Evolutionary conservation across 352 stramenopile genomes (phyloP).

Genomic region (Thalassiosira hispida): DNA sequence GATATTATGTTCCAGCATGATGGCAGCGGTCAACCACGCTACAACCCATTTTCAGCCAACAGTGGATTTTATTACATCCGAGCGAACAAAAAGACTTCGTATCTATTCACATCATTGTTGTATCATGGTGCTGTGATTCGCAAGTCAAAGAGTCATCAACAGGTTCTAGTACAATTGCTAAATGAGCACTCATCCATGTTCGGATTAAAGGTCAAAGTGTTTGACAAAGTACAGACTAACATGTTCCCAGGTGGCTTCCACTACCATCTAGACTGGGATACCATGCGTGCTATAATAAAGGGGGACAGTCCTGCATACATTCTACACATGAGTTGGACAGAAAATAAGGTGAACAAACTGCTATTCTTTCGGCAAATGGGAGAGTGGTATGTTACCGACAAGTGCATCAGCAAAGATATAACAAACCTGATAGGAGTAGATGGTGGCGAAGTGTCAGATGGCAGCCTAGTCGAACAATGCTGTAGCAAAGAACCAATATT

Average conservation of each 20-base stretch:
- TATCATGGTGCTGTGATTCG: slow-evolving; percentile 60
- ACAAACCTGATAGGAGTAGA: slow-evolving; percentile 26
- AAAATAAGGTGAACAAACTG: slow-evolving; percentile 66
- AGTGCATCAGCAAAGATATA: slow-evolving; percentile 55
- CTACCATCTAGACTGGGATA: slow-evolving; percentile 62
- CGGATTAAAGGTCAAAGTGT: slow-evolving; percentile 70
- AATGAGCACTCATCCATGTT: slow-evolving; percentile 62
- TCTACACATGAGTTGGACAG: slow-evolving; percentile 87
- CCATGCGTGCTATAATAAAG: slow-evolving; percentile 71
- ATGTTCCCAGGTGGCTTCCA: slow-evolving; percentile 74
- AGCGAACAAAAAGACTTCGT: slow-evolving; percentile 59
- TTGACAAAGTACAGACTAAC: slow-evolving; percentile 56
- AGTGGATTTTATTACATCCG: slow-evolving; percentile 73
- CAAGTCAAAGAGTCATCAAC: slow-evolving; percentile 68
- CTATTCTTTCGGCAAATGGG: slow-evolving; percentile 75
- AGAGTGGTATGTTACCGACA: slow-evolving; percentile 81
- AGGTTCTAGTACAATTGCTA: slow-evolving; percentile 63
- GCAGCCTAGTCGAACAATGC: slow-evolving; percentile 49
- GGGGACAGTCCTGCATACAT: slow-evolving; percentile 66
- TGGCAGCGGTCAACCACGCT: slow-evolving; percentile 51
- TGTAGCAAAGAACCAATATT: slow-evolving; percentile 65
- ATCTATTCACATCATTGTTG: slow-evolving; percentile 63
- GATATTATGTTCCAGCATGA: slow-evolving; percentile 77
- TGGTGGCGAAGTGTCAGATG: not conserved
- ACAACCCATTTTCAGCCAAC: slow-evolving; percentile 64